Percentiles rank a stretch among this genome's conserved stretches.
These are phyloP conservation scores for Coemansia sp. DNA, from an alignment of 192 early-diverging fungal species.

Conservation along the genomic window DNA sequence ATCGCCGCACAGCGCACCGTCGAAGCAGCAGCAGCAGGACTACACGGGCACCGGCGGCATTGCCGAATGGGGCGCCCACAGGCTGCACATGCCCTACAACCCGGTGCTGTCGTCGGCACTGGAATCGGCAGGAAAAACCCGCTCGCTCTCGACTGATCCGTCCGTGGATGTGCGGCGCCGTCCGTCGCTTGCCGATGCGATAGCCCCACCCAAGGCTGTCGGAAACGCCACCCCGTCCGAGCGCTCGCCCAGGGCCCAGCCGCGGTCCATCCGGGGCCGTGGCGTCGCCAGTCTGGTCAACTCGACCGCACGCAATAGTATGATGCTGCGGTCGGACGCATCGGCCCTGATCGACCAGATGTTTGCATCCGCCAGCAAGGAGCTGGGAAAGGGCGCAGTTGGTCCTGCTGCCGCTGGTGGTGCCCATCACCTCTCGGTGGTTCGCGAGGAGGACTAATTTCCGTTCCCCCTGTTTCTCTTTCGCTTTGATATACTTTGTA, in stretches of 20 bases:
- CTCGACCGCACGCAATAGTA: conserved; percentile 38
- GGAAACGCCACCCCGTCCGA: conserved; percentile 28
- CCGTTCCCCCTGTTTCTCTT: too few species aligned
- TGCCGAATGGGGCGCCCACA: conserved; percentile 53
- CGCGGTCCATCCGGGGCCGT: conserved; percentile 21
- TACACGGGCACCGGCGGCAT: conserved; percentile 56
- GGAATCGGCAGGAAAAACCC: conserved; percentile 23
- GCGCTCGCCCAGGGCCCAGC: conserved; percentile 26
- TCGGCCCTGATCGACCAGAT: conserved; percentile 53
- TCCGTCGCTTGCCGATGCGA: conserved; percentile 49
- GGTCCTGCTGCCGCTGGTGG: neutral
- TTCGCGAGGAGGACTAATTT: conserved; percentile 49
- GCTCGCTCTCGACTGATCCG: conserved; percentile 47
- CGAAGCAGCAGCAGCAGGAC: too few species aligned
- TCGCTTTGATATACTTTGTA: neutral
- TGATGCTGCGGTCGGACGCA: conserved; percentile 45
- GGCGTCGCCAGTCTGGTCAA: conserved; percentile 8
- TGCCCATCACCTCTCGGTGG: conserved; percentile 21
- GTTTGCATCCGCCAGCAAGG: conserved; percentile 54
- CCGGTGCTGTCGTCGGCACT: conserved; percentile 14
- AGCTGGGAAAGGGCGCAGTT: conserved; percentile 12
- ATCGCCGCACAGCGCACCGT: conserved; percentile 21
- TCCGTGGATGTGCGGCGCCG: conserved; percentile 31
- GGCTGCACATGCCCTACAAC: conserved; percentile 48
- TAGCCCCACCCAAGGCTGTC: conserved; percentile 43